Conservation (phyloP, 2,329 filamentous ascomycete genomes). For the Aureobasidium namibiae region DNA sequence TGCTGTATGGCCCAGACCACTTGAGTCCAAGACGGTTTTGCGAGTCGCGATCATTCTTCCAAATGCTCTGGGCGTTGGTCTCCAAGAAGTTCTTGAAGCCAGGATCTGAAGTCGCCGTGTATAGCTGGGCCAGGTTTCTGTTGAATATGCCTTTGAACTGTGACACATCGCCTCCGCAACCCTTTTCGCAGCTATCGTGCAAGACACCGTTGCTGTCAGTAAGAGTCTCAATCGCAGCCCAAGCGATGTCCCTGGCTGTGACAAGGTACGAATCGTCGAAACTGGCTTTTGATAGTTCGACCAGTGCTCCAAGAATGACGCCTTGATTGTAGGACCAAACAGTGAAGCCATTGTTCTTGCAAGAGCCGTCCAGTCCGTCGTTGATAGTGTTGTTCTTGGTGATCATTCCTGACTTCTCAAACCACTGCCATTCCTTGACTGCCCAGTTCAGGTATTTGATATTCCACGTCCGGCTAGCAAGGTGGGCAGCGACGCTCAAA, state of each 20-base stretch:
- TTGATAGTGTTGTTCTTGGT: conserved; percentile 43
- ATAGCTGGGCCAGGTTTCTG: conserved; percentile 54
- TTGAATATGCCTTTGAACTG: conserved; percentile 67
- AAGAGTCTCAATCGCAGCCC: conserved; percentile 30
- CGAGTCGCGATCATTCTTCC: conserved; percentile 48
- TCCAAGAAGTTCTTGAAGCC: conserved; percentile 47
- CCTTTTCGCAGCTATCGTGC: conserved; percentile 29
- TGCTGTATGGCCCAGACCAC: conserved; percentile 53
- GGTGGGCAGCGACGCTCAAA: conserved; percentile 43
- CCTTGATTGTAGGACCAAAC: conserved; percentile 54
- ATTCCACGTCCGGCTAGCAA: conserved; percentile 40
- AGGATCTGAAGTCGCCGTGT: conserved; percentile 40
- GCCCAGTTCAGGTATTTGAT: conserved; percentile 38
- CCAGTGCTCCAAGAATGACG: conserved; percentile 50
- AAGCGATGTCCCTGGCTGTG: conserved; percentile 28
- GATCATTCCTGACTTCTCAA: conserved; percentile 40
- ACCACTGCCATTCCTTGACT: conserved; percentile 42
- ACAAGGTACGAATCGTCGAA: conserved; percentile 24
- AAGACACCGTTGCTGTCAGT: conserved; percentile 30
- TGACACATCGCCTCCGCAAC: conserved; percentile 30
- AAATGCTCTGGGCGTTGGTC: conserved; percentile 56
- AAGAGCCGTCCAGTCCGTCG: conserved; percentile 42
- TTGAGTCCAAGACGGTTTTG: conserved; percentile 44
- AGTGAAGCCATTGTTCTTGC: conserved; percentile 32
- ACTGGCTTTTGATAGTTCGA: conserved; percentile 41